Evolutionary conservation across 495 filamentous ascomycete species (phyloP), one percentile per base, ranked within the genome.

Genomic region (Penicillium desertorum): DNA sequence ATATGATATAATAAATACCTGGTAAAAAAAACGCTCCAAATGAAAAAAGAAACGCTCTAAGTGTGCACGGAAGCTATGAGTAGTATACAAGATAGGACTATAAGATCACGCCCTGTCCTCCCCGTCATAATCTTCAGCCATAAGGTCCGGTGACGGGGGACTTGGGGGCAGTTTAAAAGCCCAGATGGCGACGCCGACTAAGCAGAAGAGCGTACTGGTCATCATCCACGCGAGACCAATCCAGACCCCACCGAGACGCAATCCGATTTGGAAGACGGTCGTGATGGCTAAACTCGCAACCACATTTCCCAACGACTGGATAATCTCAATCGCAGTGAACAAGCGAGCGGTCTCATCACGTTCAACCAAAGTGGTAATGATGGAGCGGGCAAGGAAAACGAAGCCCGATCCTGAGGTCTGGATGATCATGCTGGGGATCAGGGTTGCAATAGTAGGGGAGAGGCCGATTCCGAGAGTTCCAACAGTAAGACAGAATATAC

Each of bases 191-290:
- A 66, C 54, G 10, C 69, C 68, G 0, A 79, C 72, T n/a, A 77
- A 48, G 20, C 62, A 60, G 54, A 79, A 77, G 12, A 80, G 61
- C 0, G 64, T 60, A 23, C 75, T 72, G 5, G 80, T 74, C 62
- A 79, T 79, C 69, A 83, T 78, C 76, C 76, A 83, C 1, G 80
- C 80, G 51, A 84, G 61, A 11, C 80, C 80, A 41, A 74, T 70
- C 82, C 81, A 85, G 5, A 73, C 29, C 0, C 81, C 83, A 3
- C 75, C 78, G 16, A 79, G 55, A 12, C 68, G 59, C 51, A 84
- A 48, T 1, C 83, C 84, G 5, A 73, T 46, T 45, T 79, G 76
- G 58, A 87, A 86, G 22, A 79, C 73, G 30, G 69, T 70, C 0
- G 83, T 84, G 52, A 85, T 72, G 0, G 80, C 64, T 0, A 83